These are phyloP conservation scores for Petrea volubilis DNA, from an alignment of 257 asterid species.

Conservation along the genomic window DNA sequence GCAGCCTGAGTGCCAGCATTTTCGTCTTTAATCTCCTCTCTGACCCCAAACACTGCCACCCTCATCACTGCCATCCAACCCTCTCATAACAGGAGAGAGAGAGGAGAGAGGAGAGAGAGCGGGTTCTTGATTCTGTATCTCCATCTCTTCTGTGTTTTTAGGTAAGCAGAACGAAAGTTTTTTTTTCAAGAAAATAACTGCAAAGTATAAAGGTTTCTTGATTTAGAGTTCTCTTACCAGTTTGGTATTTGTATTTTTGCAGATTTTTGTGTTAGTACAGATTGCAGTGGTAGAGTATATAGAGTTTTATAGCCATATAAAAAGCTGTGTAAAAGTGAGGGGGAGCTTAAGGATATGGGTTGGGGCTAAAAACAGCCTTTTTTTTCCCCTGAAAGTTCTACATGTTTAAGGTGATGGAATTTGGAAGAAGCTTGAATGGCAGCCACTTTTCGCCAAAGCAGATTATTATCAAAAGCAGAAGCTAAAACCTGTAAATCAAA, in stretches of 20 bases:
- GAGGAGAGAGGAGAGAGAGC: conserved; percentile 2
- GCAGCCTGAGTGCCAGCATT: conserved; percentile 46
- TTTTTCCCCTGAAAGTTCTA: conserved; percentile 20
- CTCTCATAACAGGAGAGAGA: conserved; percentile 29
- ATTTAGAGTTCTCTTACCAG: conserved; percentile 15
- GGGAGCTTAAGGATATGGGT: conserved; percentile 49
- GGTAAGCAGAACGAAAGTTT: neutral
- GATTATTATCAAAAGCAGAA: neutral
- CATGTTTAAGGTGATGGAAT: conserved; percentile 55
- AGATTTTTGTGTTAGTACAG: conserved; percentile 27
- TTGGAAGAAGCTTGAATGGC: conserved; percentile 56
- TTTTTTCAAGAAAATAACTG: conserved; percentile 15
- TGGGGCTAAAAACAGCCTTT: conserved; percentile 42
- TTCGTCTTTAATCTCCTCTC: conserved; percentile 71
- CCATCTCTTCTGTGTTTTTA: conserved; percentile 14
- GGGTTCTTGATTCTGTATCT: neutral
- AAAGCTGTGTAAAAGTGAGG: conserved; percentile 38
- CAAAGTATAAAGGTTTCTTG: conserved; percentile 15
- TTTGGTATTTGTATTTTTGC: neutral
- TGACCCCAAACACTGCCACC: conserved; percentile 85
- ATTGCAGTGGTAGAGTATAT: conserved; percentile 21
- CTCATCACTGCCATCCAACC: conserved; percentile 52
- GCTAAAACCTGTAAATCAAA: conserved; percentile 37
- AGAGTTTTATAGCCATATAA: neutral
- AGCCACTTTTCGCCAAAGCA: conserved; percentile 33